Evolutionary conservation across 2,329 filamentous ascomycete genomes (phyloP), one percentile per base, ranked within the genome.

Genomic region (Zasmidium cellare): DNA sequence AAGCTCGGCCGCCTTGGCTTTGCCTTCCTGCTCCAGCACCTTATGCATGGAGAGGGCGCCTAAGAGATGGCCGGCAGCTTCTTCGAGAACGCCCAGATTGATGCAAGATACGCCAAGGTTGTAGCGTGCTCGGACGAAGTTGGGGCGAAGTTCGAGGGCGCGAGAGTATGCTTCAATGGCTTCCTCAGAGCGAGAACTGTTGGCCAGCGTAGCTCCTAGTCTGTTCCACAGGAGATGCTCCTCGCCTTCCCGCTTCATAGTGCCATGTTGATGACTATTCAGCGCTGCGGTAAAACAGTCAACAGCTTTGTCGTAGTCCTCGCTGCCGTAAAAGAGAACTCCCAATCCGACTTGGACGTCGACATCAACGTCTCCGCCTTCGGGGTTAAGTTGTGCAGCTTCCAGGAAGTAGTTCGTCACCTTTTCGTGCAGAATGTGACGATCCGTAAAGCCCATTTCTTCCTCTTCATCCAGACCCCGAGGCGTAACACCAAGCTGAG

Each of bases 261-360:
- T 85, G 58, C 94, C 94, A 35, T 87, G 84, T 75, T 96, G 92
- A 0, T 90, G 91, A 22, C 87, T 91, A 58, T 91, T 90, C 22
- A 99, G 85, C 0, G 96, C 93, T 0, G 93, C 88, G 56, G 89
- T 90, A 84, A 99, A 99, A 80, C 96, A 99, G 79, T 99, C 94
- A 38, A 99, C 93, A 0, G 94, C 94, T 79, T 99, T 99, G 73
- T 94, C 91, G 79, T 97, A 97, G 72, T 97, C 93, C 76, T 99
- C 94, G 25, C 91, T 92, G 52, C 93, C 94, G 77, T 99, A 99
- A 79, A 99, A 97, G 16, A 99, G 84, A 3, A 99, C 94, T 35
- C 96, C 96, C 1, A 99, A 83, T 1, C 94, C 94, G 58, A 99
- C 94, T 76, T 99, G 96, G 7, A 99, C 94, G 72, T 99, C 94